A percentile compares a stretch with the other conserved stretches of the same genome.
phyloP scores from a whole-genome alignment of 768 basidiomycete genomes.

The Ramaria sp. region DNA sequence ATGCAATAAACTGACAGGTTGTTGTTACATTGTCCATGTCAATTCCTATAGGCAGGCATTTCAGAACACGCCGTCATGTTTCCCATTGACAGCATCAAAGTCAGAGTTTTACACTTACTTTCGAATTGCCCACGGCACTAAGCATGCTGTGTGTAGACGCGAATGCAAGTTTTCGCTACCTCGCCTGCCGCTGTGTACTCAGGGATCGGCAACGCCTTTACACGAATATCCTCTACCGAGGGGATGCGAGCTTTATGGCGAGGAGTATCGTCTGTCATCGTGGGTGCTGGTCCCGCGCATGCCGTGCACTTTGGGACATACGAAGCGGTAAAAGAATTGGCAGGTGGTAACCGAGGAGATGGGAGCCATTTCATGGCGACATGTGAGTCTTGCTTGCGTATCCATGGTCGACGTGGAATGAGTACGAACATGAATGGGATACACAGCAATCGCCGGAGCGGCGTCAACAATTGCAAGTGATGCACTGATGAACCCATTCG shows the following conservation, averaged over 20 bases:
- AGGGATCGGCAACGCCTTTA: constrained; percentile 82
- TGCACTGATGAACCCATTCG: constrained; percentile 99
- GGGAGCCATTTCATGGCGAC: constrained; percentile 83
- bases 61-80: constrained; percentile 99
- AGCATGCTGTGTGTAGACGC: constrained; percentile 48
- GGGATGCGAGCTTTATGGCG: constrained; percentile 88
- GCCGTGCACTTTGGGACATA: constrained; percentile 96
- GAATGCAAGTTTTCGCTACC: constrained; percentile 95
- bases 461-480: constrained; percentile 91
- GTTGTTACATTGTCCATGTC: neutral
- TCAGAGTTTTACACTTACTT: constrained; percentile 24
- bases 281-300: constrained; percentile 96
- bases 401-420: neutral
- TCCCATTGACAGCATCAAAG: constrained; percentile 97
- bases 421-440: neutral
- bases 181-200: constrained; percentile 81
- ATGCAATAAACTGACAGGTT: neutral
- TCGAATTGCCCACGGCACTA: neutral
- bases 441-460: constrained; percentile 80
- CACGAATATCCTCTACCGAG: constrained; percentile 89
- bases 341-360: constrained; percentile 65
- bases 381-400: constrained; percentile 40
- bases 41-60: constrained; percentile 72
- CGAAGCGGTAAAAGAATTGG: constrained; percentile 88
- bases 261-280: constrained; percentile 89